Evolutionary conservation across 2,329 filamentous ascomycete species (phyloP).

Genomic region (Cladosporium colombiae): DNA sequence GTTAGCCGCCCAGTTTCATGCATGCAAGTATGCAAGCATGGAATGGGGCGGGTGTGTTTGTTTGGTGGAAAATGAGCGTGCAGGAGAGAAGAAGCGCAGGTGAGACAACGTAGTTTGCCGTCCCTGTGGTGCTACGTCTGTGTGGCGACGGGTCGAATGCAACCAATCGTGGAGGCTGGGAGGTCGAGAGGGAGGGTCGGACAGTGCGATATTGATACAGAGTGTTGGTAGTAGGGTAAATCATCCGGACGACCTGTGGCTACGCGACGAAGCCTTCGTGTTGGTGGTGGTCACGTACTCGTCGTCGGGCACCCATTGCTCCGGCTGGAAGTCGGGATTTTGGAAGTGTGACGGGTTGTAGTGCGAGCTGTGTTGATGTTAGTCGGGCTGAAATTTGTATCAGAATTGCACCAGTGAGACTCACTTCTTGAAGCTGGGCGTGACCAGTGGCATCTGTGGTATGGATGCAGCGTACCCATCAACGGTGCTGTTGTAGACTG

Average conservation of each 20-base stretch:
- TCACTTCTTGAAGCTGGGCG: slow-evolving; percentile 53
- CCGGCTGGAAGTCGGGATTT: slow-evolving; percentile 55
- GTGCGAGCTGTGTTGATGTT: slow-evolving; percentile 44
- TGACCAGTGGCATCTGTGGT: slow-evolving; percentile 47
- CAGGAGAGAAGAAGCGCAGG: slow-evolving; percentile 16
- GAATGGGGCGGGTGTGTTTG: slow-evolving; percentile 14
- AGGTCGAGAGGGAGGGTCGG: slow-evolving; percentile 23
- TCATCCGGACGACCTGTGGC: slow-evolving; percentile 38
- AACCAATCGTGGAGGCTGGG: slow-evolving; percentile 24
- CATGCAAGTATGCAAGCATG: not conserved
- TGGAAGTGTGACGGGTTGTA: slow-evolving; percentile 55
- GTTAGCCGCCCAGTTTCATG: slow-evolving; percentile 24
- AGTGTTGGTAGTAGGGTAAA: slow-evolving; percentile 36
- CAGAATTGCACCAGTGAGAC: slow-evolving; percentile 22
- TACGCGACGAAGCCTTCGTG: slow-evolving; percentile 25
- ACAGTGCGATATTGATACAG: slow-evolving; percentile 38
- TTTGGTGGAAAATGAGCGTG: slow-evolving; percentile 20
- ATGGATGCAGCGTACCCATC: slow-evolving; percentile 32
- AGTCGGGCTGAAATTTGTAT: not conserved
- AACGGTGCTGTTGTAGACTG: slow-evolving; percentile 41
- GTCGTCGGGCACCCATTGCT: slow-evolving; percentile 54
- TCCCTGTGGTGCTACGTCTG: slow-evolving; percentile 26
- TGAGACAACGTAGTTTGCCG: slow-evolving; percentile 29
- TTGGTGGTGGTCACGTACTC: slow-evolving; percentile 40
- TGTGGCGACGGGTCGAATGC: slow-evolving; percentile 25